Base-by-base conservation (phyloP, 805 yeast species). In the Ogataea pini region DNA sequence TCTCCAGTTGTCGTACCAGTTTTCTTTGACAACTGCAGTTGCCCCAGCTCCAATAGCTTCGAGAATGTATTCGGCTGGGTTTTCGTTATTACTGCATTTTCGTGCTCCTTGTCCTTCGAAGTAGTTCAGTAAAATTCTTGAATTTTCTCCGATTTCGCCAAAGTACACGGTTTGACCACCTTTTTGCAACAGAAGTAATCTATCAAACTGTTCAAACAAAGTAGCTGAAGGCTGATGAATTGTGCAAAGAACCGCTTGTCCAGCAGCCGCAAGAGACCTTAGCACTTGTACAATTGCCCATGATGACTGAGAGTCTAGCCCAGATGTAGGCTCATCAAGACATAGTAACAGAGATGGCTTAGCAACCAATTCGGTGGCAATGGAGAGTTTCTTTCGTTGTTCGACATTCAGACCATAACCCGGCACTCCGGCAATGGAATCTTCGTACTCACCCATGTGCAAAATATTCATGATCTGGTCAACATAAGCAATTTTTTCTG, bases 41-140 rank as follows among this genome's bases (percentile, higher is more conserved):
- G 91, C 89, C 61, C 88, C 90, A 20, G 91, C 90, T 51, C 92
- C 91, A 64, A 86, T 82, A 48, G 80, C 80, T 50, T 82, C 82
- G 55, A 85, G 70, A 68, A 85, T 81, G 70, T 83, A 85, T 64
- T 84, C 90, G 34, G 89, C 90, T 20, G 90, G 89, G 55, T 85
- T 85, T 44, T 81, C 89, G 27, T 70, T 67, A 7, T 65, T 64
- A 34, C 71, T 74, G 71, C 92, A 86, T 41, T 75, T 73, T 49
- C 80, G 76, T 33, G 91, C 89, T 31, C 96, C 80, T 53, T 72
- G 56, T 32, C 57, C 60, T 57, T 75, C 80, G 54, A 77, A 77
- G 59, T 77, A 76, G 36, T 69, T 55, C 29, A 76, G 65, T 60
- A 77, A 57, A 6, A 69, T 64, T 24, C 47, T 47, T 31, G 76